These are phyloP conservation scores for Austroboletus niveus DNA, from an alignment of 1,284 basidiomycete genomes.

Conservation along the genomic window DNA sequence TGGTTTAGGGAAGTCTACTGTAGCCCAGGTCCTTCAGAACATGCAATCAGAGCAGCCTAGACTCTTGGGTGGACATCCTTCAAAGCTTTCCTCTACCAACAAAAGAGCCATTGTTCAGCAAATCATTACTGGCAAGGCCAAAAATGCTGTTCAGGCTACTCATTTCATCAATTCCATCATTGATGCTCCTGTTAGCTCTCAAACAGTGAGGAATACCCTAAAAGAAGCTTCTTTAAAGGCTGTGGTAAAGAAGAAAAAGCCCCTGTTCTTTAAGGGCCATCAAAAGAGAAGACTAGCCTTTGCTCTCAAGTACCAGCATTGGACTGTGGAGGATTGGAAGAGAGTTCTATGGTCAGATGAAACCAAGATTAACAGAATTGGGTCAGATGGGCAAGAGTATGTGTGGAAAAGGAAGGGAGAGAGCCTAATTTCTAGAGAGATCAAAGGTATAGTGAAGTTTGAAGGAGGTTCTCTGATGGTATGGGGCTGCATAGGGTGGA, in stretches of 20 bases:
- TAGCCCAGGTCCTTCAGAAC: too few species aligned
- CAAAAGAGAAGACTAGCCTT: too few species aligned
- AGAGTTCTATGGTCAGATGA: not conserved
- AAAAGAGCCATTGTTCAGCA: not conserved
- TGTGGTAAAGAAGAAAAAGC: too few species aligned
- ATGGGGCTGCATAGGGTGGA: not conserved
- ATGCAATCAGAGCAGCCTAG: too few species aligned
- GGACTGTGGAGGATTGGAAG: not conserved
- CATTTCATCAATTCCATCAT: not conserved
- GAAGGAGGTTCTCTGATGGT: not conserved
- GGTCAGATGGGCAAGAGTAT: too few species aligned
- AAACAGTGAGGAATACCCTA: not conserved
- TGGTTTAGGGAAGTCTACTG: too few species aligned
- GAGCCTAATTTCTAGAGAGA: not conserved
- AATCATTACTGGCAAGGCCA: not conserved
- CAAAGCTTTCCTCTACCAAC: not conserved
- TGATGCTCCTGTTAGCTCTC: not conserved
- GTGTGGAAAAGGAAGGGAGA: not conserved
- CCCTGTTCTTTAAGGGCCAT: too few species aligned
- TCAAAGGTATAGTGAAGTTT: not conserved
- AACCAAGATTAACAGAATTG: not conserved
- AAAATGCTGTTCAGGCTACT: not conserved
- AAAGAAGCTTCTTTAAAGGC: not conserved
- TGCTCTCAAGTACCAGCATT: not conserved
- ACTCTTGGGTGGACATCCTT: not conserved